Evolutionary conservation across 106 monocot genomes (phyloP).

Genomic region (Posidonia australis): DNA sequence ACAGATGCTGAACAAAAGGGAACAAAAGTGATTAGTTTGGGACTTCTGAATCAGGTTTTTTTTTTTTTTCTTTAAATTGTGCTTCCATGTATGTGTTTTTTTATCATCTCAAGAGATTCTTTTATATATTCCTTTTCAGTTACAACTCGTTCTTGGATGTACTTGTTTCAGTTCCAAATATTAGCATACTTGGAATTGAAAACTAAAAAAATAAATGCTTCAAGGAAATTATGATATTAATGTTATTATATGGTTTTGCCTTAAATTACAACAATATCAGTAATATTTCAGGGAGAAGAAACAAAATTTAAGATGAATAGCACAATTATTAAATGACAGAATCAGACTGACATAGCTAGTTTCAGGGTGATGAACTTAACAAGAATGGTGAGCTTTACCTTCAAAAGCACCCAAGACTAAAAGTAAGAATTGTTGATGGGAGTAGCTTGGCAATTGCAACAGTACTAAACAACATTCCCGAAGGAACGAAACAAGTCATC

Average conservation of each 20-base stretch:
- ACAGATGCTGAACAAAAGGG: conserved; percentile 48
- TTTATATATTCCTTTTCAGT: no score
- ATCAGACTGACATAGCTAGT: background rate
- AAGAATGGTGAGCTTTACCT: conserved; percentile 53
- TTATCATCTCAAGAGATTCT: no score
- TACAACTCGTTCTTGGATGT: no score
- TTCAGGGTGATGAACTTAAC: conserved; percentile 67
- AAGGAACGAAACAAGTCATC: conserved; percentile 47
- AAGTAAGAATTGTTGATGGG: conserved; percentile 78
- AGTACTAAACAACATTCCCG: conserved; percentile 59
- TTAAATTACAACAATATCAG: no score
- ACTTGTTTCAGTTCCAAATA: no score
- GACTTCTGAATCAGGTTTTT: conserved; percentile 65
- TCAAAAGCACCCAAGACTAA: conserved; percentile 68
- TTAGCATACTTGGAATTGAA: no score
- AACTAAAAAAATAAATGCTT: no score
- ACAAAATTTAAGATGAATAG: no score
- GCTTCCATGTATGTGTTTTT: background rate
- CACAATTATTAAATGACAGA: no score
- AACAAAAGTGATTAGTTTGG: conserved; percentile 47
- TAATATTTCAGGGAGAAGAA: no score
- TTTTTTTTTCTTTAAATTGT: background rate
- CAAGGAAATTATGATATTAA: no score
- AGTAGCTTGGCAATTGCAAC: conserved; percentile 80
- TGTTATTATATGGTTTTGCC: no score